Evolutionary conservation across 257 asterid genomes (phyloP).

Genomic region (Ophiorrhiza pumila): DNA sequence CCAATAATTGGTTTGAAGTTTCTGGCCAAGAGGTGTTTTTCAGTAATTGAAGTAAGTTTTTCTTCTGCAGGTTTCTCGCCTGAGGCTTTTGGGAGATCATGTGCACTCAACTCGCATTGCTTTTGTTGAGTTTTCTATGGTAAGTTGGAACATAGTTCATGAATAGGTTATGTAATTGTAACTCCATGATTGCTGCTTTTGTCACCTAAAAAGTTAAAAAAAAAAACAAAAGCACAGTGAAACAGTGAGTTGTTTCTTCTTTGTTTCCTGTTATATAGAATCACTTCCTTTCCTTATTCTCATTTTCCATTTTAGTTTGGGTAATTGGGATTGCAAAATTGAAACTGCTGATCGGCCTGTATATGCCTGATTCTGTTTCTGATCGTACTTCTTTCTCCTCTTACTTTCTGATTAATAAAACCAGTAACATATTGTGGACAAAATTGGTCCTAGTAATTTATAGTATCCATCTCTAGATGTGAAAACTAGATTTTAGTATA

Average conservation of each 20-base stretch:
- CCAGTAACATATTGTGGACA: too few species aligned
- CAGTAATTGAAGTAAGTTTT: conserved; percentile 7
- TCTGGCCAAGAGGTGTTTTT: conserved; percentile 8
- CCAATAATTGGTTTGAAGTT: neutral
- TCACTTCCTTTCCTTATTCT: neutral
- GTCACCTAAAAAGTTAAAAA: neutral
- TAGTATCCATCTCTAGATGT: neutral
- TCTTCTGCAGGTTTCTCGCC: conserved; percentile 71
- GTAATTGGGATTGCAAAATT: neutral
- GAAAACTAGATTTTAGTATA: neutral
- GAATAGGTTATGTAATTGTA: neutral
- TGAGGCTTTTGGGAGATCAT: conserved; percentile 95
- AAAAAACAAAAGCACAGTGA: neutral
- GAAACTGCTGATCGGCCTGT: neutral
- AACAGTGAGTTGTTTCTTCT: neutral
- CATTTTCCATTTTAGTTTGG: neutral
- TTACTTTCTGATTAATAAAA: neutral
- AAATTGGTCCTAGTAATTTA: neutral
- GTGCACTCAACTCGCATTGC: conserved; percentile 90
- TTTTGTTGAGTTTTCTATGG: conserved; percentile 82
- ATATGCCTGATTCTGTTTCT: neutral
- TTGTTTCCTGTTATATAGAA: neutral
- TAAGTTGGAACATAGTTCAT: conserved; percentile 26
- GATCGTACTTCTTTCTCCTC: neutral
- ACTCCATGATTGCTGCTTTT: neutral